Conservation (phyloP, 306 rosid species). For the Cucumis melo region DNA sequence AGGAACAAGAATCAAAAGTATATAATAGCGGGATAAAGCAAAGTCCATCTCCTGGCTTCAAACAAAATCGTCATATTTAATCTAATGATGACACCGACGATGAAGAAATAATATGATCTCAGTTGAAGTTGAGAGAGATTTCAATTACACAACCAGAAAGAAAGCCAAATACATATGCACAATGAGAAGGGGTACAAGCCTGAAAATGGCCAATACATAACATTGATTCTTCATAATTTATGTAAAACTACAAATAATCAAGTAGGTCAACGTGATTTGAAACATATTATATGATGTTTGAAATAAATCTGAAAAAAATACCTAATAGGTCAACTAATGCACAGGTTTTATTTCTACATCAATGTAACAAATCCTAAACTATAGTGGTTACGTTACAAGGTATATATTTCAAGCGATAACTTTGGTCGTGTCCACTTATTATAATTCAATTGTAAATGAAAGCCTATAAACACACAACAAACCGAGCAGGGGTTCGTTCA, state of each 20-base stretch:
- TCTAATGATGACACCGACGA: not conserved
- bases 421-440: slow-evolving; percentile 5
- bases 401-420: not conserved
- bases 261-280: not conserved
- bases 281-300: not conserved
- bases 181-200: not conserved
- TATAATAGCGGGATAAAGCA: not conserved
- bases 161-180: not conserved
- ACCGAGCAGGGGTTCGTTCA: not conserved
- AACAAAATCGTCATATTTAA: not conserved
- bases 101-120: not conserved
- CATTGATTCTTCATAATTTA: not conserved
- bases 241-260: not conserved
- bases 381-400: slow-evolving; percentile 4
- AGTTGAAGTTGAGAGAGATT: not conserved
- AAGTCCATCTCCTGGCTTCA: not conserved
- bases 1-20: not conserved
- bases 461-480: slow-evolving; percentile 6
- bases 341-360: slow-evolving; percentile 4
- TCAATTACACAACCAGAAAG: not conserved
- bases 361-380: slow-evolving; percentile 9
- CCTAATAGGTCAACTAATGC: not conserved
- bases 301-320: not conserved
- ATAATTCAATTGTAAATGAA: not conserved
- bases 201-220: not conserved